A percentile compares a stretch with the other conserved stretches of the same genome.
Evolutionary conservation across 345 rosid species (phyloP).

Genomic region (Brassica incana): DNA sequence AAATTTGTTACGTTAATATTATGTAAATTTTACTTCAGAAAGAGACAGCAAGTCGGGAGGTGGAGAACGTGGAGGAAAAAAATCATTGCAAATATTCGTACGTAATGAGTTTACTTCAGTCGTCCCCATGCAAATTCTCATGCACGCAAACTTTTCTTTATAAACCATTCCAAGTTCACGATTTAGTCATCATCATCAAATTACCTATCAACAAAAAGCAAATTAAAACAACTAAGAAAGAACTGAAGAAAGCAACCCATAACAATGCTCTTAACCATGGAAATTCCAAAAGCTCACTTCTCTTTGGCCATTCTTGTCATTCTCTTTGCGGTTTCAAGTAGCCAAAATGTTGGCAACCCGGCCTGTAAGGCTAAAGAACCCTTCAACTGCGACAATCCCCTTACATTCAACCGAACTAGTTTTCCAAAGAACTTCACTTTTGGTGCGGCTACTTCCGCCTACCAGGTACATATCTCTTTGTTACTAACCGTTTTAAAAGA

Average conservation of each 20-base stretch:
- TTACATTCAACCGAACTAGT: background rate
- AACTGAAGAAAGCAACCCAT: too few species aligned
- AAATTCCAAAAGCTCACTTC: background rate
- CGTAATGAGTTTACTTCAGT: background rate
- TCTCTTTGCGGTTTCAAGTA: background rate
- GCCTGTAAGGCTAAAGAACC: slow-evolving; percentile 2
- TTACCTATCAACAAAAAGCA: background rate
- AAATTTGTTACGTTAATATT: background rate
- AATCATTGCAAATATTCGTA: background rate
- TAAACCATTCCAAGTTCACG: background rate
- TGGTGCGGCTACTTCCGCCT: slow-evolving; percentile 5
- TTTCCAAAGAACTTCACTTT: background rate
- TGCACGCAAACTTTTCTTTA: background rate
- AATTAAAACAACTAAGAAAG: too few species aligned
- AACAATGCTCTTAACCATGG: background rate
- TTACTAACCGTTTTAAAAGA: background rate
- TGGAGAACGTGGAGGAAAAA: background rate
- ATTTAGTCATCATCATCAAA: background rate
- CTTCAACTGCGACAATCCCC: background rate
- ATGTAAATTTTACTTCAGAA: background rate
- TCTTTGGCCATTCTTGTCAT: background rate
- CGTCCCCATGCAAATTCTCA: background rate
- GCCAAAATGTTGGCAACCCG: background rate
- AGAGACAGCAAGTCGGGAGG: background rate
- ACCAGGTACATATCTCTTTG: background rate